Conservation (phyloP, 345 rosid genomes). For the Schrenkiella parvula region DNA sequence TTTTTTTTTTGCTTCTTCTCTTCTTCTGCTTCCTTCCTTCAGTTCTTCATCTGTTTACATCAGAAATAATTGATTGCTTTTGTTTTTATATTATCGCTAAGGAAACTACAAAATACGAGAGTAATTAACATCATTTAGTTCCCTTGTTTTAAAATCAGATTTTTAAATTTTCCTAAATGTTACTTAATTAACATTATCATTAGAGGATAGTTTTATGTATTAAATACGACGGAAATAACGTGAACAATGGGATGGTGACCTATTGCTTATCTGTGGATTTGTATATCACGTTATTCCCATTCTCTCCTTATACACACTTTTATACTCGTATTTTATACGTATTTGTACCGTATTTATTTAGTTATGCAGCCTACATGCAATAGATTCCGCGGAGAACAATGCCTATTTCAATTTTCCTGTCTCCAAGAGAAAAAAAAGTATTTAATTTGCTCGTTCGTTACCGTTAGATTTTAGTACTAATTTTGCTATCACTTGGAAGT, state of each 20-base stretch:
- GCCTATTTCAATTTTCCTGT: slow-evolving; percentile 1
- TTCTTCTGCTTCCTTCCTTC: slow-evolving; percentile 13
- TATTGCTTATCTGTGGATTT: slow-evolving; percentile 29
- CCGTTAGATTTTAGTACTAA: not conserved
- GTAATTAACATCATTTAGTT: not conserved
- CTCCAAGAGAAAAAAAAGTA: not conserved
- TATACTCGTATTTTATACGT: not conserved
- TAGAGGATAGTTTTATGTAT: not conserved
- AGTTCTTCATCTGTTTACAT: slow-evolving; percentile 1
- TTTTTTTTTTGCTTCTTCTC: not conserved
- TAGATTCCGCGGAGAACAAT: slow-evolving; percentile 25
- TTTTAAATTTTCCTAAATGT: not conserved
- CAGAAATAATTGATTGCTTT: not conserved
- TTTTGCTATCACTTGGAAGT: not conserved
- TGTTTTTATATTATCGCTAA: not conserved
- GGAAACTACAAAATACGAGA: not conserved
- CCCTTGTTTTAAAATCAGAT: not conserved
- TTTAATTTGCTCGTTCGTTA: not conserved
- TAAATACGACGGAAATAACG: slow-evolving; percentile 31
- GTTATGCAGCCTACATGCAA: no score
- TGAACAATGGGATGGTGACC: slow-evolving; percentile 36
- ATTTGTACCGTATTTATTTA: not conserved
- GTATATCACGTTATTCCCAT: slow-evolving; percentile 33
- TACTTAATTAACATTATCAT: slow-evolving; percentile 1
- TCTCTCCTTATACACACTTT: slow-evolving; percentile 9